Base-by-base conservation (phyloP, 805 yeast species). In the Lipomyces orientalis region DNA sequence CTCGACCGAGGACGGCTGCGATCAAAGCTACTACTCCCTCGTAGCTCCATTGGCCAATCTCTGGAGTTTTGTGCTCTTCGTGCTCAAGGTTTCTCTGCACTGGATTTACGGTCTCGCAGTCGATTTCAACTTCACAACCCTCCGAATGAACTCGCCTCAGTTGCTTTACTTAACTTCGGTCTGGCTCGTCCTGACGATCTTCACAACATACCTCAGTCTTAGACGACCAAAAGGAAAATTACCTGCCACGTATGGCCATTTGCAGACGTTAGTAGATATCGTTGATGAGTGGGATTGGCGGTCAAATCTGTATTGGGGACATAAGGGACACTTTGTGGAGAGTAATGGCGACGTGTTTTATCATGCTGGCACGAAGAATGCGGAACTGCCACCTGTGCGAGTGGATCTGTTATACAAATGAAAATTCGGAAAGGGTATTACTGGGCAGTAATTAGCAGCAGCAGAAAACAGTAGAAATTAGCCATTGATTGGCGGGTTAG, bases 51-150 rank as follows among this genome's bases (percentile, higher is more conserved):
- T 60, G n/a, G 34, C 16, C n/a, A 31, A 29, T n/a, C 35, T 55
- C 57, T 31, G 56, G 12, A 12, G 56, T 10, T 16, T 60, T 5
- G n/a, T 33, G n/a, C 54, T 60, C n/a, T 9, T 29, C 7, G 1
- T 60, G 14, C 52, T 19, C n/a, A 60, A 60, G n/a, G 43, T 55
- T 6, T 22, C 52, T 7, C n/a, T 60, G 31, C 62, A 60, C 49
- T 60, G 62, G 62, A 33, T 60, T 46, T 60, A 52, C 25, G 58
- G 63, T 31, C 37, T 52, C 58, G 54, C 63, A 19, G 16, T 60
- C 34, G 51, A 33, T 19, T 22, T 35, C 43, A 25, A 52, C 51
- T 31, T 14, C 8, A 14, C 29, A 6, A 19, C 19, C 19, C 56
- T 54, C 16, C 22, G 51, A 12, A 31, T 60, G 37, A 46, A 43